phyloP scores from a whole-genome alignment of 352 stramenopile genomes.

The Phytophthora sp. region DNA sequence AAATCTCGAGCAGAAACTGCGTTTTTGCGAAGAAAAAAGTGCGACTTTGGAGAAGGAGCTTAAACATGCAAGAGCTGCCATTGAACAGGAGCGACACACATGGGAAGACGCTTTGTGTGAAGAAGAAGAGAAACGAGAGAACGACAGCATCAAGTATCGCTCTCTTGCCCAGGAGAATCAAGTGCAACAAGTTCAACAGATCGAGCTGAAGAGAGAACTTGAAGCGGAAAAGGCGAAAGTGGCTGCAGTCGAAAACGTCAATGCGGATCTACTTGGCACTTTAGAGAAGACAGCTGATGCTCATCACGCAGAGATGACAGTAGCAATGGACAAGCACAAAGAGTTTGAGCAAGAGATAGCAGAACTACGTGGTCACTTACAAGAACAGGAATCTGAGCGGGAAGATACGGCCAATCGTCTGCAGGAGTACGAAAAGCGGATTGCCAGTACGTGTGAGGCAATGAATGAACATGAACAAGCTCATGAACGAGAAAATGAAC shows the following conservation, averaged over 20 bases:
- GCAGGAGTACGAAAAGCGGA: conserved; percentile 75
- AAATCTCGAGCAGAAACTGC: conserved; percentile 43
- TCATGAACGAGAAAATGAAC: conserved; percentile 59
- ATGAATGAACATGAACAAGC: conserved; percentile 77
- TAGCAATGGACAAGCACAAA: conserved; percentile 18
- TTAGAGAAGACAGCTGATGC: conserved; percentile 7
- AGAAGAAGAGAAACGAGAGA: conserved; percentile 33
- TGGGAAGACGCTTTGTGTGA: conserved; percentile 40
- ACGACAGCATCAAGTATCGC: conserved; percentile 36
- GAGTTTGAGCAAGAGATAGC: conserved; percentile 41
- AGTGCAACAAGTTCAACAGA: conserved; percentile 28
- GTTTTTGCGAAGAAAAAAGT: conserved; percentile 36
- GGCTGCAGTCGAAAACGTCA: conserved; percentile 15
- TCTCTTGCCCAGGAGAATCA: conserved; percentile 45
- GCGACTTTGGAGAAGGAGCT: conserved; percentile 31
- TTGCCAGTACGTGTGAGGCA: conserved; percentile 70
- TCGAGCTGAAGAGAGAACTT: conserved; percentile 43
- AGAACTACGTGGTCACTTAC: conserved; percentile 41
- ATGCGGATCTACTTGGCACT: conserved; percentile 23
- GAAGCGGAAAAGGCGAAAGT: conserved; percentile 28
- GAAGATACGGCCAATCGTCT: conserved; percentile 72
- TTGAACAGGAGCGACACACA: conserved; percentile 37
- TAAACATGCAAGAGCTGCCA: conserved; percentile 17
- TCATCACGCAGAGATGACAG: conserved; percentile 30
- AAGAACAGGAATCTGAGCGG: conserved; percentile 55